A percentile compares a stretch with the other conserved stretches of the same genome.
These are phyloP conservation scores for Secale cereale DNA, from an alignment of 176 grass and related monocot genomes.

Conservation along the genomic window DNA sequence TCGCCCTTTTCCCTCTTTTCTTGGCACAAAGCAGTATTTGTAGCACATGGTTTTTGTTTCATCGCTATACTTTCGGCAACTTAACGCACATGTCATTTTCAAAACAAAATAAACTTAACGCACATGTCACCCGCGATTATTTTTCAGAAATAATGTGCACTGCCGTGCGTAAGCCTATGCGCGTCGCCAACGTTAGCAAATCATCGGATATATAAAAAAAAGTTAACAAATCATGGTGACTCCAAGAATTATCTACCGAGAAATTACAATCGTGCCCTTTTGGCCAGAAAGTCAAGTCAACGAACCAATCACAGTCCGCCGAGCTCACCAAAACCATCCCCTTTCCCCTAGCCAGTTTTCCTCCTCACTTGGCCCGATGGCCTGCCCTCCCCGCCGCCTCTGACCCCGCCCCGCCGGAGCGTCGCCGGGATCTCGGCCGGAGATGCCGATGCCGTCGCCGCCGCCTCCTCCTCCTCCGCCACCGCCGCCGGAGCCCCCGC, in stretches of 20 bases:
- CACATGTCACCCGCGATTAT: background rate
- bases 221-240: no score
- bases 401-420: slow-evolving; percentile 23
- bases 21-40: background rate
- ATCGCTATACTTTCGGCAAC: background rate
- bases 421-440: slow-evolving; percentile 27
- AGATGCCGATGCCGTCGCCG: slow-evolving; percentile 25
- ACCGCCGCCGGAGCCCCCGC: background rate
- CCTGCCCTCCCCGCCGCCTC: slow-evolving; percentile 27
- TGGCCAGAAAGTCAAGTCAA: slow-evolving; percentile 22
- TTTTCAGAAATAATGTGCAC: background rate
- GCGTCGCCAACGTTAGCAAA: background rate
- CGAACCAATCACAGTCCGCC: slow-evolving; percentile 3
- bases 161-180: background rate
- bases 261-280: background rate
- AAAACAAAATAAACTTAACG: no score
- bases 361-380: slow-evolving; percentile 25
- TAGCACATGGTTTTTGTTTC: background rate
- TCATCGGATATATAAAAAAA: no score
- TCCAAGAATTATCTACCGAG: background rate
- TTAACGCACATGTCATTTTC: no score
- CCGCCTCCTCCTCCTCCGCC: slow-evolving; percentile 7
- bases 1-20: no score
- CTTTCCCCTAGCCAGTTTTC: slow-evolving; percentile 5
- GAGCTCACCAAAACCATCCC: slow-evolving; percentile 10